Base-by-base conservation (phyloP, 73 alveolate genomes). In the Uronychia binucleata region DNA sequence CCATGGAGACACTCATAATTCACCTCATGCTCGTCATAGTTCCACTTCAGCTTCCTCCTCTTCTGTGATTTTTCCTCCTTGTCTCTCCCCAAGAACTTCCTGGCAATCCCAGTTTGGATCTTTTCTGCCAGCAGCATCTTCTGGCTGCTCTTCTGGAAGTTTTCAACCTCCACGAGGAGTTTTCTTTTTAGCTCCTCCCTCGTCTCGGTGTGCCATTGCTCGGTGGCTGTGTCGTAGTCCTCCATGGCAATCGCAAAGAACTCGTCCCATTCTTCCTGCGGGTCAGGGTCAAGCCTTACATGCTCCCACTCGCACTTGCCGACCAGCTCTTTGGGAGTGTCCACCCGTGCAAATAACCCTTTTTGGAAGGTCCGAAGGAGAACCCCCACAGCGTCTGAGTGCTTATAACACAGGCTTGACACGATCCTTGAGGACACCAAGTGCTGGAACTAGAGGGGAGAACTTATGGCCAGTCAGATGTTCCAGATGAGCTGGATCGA, bases 181-280 rank as follows among this genome's bases (percentile, higher is more conserved):
- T 74, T 75, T 33, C 30, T 31, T 28, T 58, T 31, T 1, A 88
- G 85, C 34, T 88, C 94, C 8, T 75, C 29, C 57, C 94, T 34
- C 1, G 90, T 88, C 31, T 88, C 84, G 34, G 67, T 77, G 86
- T 88, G 57, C 94, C 94, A 88, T 77, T 83, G 87, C 57, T 78
- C 86, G 0, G 94, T 83, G 29, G 94, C 87, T 26, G 91, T 31
- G 35, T 88, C 85, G 58, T 58, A 88, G 59, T 83, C 59, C 0
- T 30, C 13, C 34, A 58, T 76, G 14, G 83, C 34, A 26, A 59
- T 76, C 5, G 30, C 35, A 58, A 88, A 88, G 82, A 88, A 88
- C 25, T 83, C 75, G 11, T 76, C 80, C 94, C 94, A 88, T 77
- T 88, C 94, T 28, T 78, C 26, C 59, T 59, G 67, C 5, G 67